Percentiles rank a stretch among this genome's conserved stretches.
These are phyloP conservation scores for Fusarium pininemorale DNA, from an alignment of 2,329 filamentous ascomycete genomes.

Conservation along the genomic window DNA sequence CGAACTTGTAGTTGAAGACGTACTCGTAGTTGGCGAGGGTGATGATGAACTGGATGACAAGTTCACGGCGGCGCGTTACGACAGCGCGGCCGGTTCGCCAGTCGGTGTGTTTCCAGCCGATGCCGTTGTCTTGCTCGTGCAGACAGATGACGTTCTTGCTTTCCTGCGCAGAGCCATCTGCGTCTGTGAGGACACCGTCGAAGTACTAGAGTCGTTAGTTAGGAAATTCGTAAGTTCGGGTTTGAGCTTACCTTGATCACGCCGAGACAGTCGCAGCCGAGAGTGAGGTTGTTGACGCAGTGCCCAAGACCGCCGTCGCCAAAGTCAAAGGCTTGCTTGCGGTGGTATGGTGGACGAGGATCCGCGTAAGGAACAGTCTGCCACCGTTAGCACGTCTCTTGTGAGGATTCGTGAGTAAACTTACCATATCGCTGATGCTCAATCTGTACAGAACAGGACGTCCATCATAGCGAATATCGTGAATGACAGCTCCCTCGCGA, in stretches of 20 bases:
- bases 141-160: conserved; percentile 69
- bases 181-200: conserved; percentile 46
- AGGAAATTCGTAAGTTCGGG: fast-evolving
- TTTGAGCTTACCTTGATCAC: conserved; percentile 55
- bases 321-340: conserved; percentile 76
- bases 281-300: conserved; percentile 70
- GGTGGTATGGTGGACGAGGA: conserved; percentile 67
- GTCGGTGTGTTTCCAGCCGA: conserved; percentile 78
- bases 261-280: conserved; percentile 76
- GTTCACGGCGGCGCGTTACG: conserved; percentile 67
- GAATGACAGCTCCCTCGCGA: conserved; percentile 74
- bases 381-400: not conserved
- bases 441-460: conserved; percentile 73
- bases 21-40: conserved; percentile 78
- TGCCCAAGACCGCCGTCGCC: conserved; percentile 73
- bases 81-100: conserved; percentile 70
- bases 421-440: conserved; percentile 73
- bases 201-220: conserved; percentile 44
- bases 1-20: conserved; percentile 62
- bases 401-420: not conserved
- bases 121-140: conserved; percentile 76
- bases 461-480: conserved; percentile 73
- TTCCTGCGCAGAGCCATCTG: conserved; percentile 49
- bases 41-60: conserved; percentile 75
- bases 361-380: conserved; percentile 70